Evolutionary conservation across 2,329 filamentous ascomycete genomes (phyloP).

Genomic region (Talaromyces islandicus): DNA sequence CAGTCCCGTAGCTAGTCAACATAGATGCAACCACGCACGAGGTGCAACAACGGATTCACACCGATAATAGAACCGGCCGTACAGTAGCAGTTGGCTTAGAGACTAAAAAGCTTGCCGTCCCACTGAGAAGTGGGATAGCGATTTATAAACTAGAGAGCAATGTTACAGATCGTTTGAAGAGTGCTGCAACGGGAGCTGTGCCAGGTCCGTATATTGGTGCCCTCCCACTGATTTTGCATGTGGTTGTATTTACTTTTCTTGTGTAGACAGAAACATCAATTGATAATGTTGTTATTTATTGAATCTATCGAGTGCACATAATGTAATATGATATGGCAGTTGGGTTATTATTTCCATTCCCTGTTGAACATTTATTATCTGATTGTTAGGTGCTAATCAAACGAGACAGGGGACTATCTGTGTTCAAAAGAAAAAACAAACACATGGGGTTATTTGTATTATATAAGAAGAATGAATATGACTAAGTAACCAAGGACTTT

Average conservation of each 20-base stretch:
- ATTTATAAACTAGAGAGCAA: background rate
- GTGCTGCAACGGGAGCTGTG: background rate
- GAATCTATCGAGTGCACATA: background rate
- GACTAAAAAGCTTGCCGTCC: background rate
- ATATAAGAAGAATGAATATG: too few relatives aligned
- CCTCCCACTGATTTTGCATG: background rate
- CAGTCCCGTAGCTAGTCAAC: background rate
- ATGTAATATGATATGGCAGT: too few relatives aligned
- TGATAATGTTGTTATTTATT: background rate
- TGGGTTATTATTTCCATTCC: too few relatives aligned
- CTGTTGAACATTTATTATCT: too few relatives aligned
- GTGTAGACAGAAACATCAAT: background rate
- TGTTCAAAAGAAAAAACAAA: too few relatives aligned
- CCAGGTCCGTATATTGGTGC: background rate
- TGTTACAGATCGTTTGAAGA: background rate
- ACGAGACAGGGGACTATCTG: too few relatives aligned
- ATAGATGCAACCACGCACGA: background rate
- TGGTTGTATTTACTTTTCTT: background rate
- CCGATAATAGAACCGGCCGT: background rate
- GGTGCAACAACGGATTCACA: background rate
- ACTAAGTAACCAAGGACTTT: too few relatives aligned
- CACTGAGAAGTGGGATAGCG: background rate
- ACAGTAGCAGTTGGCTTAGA: background rate
- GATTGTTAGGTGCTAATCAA: too few relatives aligned
- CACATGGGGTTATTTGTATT: too few relatives aligned